Conservation (phyloP, 257 asterid species). For the Sherardia arvensis region DNA sequence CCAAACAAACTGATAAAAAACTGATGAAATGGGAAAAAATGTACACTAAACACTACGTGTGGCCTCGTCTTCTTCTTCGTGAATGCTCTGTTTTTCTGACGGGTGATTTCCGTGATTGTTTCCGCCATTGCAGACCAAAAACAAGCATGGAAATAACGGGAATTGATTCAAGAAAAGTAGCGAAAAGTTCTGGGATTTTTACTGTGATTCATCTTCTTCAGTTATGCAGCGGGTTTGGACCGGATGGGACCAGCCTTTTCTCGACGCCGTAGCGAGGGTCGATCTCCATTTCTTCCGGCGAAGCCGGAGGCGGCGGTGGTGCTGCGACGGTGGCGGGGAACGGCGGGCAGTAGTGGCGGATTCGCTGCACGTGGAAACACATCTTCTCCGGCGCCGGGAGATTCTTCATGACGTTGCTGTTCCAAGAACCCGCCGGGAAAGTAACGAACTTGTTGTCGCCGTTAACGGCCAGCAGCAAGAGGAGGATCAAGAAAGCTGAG, state of each 20-base stretch:
- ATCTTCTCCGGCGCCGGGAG: conserved; percentile 13
- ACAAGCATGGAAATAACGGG: conserved; percentile 55
- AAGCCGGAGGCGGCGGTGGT: conserved; percentile 18
- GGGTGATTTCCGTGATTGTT: background rate
- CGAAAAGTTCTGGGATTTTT: background rate
- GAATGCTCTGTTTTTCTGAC: background rate
- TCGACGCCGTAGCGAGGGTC: conserved; percentile 78
- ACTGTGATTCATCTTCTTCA: conserved; percentile 17
- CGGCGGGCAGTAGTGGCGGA: conserved; percentile 55
- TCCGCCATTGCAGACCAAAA: conserved; percentile 20
- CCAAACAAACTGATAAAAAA: background rate
- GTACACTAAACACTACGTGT: conserved; percentile 10
- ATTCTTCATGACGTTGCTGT: background rate
- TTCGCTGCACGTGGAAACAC: conserved; percentile 37
- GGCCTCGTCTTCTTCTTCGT: conserved; percentile 31
- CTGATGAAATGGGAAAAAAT: background rate
- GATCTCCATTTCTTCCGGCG: conserved; percentile 29
- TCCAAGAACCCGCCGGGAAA: background rate
- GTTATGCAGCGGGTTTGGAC: conserved; percentile 91
- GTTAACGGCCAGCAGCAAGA: background rate
- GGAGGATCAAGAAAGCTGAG: conserved; percentile 4
- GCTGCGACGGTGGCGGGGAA: conserved; percentile 9
- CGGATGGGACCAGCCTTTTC: conserved; percentile 77
- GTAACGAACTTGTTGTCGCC: background rate
- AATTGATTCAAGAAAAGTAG: background rate